Base-by-base conservation (phyloP, 1,139 yeast genomes). In the Geotrichum candidum region DNA sequence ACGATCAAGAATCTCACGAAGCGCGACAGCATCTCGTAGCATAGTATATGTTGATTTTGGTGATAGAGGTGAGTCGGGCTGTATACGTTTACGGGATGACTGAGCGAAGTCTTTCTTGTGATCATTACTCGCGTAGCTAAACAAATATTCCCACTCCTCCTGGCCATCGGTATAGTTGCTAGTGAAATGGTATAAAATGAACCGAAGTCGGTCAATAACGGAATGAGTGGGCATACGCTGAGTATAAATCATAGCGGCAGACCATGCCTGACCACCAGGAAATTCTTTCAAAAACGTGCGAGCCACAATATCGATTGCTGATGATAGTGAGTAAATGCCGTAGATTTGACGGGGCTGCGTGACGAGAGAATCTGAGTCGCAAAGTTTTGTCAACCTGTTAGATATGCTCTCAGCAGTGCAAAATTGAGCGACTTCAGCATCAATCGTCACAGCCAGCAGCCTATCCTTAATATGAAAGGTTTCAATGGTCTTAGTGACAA, bases 151-250 rank as follows among this genome's bases (percentile, higher is more conserved):
- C 48, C 48, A 41, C n/a, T 41, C 48, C 23, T 41, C 18, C 7
- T 41, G 48, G 9, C 22, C 22, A 15, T 41, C 48, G 9, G 6
- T n/a, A 7, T n/a, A n/a, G 9, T 48, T 55, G 13, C 31, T 45
- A 10, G 15, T 27, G 38, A 56, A 56, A 35, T 35, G 45, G 23
- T 51, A 31, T 13, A 51, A 10, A 51, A 56, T 56, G 4, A 56
- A n/a, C 6, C 59, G 54, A 9, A 56, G 27, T 18, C 55, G 55
- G 10, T 54, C 46, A 5, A 56, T 54, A 41, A 38, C 59, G 22
- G 41, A 56, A 4, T 51, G 15, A 18, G 59, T 56, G 7, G 29
- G 25, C 18, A 35, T 38, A 6, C 55, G 38, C 7, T 41, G 53
- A 10, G 27, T 54, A 7, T 13, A 51, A 35, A n/a, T 51, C 50